phyloP scores from a whole-genome alignment of 192 early-diverging fungal species.

The Podochytrium sp. region DNA sequence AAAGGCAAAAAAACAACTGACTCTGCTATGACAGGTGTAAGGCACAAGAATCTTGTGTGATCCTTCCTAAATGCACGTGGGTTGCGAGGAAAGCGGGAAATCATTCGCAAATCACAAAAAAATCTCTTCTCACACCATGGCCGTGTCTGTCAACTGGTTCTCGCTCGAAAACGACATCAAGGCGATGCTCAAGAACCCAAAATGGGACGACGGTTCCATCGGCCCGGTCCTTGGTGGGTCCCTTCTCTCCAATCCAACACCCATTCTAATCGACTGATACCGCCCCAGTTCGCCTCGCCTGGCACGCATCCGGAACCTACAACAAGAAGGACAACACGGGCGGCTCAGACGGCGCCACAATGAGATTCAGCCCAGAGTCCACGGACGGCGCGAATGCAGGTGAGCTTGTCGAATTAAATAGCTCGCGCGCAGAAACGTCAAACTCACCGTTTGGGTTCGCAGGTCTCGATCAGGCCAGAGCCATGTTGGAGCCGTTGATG shows the following conservation, averaged over 20 bases:
- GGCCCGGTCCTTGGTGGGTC: conserved; percentile 61
- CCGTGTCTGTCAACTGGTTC: neutral
- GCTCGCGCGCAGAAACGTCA: conserved; percentile 7
- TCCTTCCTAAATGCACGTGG: too few relatives aligned
- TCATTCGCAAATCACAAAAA: conserved; percentile 9
- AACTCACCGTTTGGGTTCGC: neutral
- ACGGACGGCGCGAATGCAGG: conserved; percentile 73
- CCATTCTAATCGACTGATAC: neutral
- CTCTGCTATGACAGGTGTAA: too few relatives aligned
- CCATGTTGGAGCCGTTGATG: conserved; percentile 68
- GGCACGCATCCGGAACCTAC: conserved; percentile 76
- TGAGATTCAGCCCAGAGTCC: conserved; percentile 66
- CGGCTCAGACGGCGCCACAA: conserved; percentile 72
- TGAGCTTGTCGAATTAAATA: conserved; percentile 24
- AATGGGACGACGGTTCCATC: conserved; percentile 66
- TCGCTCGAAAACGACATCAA: conserved; percentile 45
- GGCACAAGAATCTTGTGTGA: too few relatives aligned
- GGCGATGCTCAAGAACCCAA: conserved; percentile 42
- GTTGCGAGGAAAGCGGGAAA: too few relatives aligned
- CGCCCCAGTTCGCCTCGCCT: conserved; percentile 48
- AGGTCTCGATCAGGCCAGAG: conserved; percentile 28
- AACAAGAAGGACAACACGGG: conserved; percentile 57
- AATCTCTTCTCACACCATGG: neutral
- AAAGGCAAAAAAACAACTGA: too few relatives aligned
- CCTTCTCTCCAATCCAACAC: neutral